Evolutionary conservation across 345 rosid genomes (phyloP).

Genomic region (Populus davidiana): DNA sequence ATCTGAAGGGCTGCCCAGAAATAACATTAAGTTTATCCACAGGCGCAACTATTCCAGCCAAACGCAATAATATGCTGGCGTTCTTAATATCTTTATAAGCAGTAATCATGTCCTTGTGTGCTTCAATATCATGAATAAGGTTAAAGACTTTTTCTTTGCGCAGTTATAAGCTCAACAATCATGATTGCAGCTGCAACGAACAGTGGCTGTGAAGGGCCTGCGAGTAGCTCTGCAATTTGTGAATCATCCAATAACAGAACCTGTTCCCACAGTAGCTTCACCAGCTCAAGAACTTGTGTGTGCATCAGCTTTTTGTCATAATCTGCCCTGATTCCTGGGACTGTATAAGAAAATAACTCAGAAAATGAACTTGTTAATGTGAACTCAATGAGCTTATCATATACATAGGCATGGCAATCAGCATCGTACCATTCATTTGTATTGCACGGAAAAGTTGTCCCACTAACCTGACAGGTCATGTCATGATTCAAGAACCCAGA

Average conservation of each 20-base stretch:
- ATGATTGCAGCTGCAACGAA: conserved; percentile 33
- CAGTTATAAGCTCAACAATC: conserved; percentile 3
- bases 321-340: conserved; percentile 27
- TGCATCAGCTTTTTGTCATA: conserved; percentile 27
- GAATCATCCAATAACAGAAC: conserved; percentile 32
- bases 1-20: conserved; percentile 23
- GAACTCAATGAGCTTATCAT: conserved; percentile 12
- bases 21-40: conserved; percentile 2
- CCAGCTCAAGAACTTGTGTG: conserved; percentile 31
- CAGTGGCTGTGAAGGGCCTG: conserved; percentile 25
- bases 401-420: background rate
- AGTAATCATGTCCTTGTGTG: conserved; percentile 11
- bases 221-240: conserved; percentile 20
- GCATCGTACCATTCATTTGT: background rate
- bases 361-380: background rate
- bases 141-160: conserved; percentile 21
- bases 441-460: background rate
- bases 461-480: background rate
- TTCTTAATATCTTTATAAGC: background rate
- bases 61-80: background rate
- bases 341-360: conserved; percentile 19
- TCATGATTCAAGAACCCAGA: background rate
- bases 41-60: conserved; percentile 1
- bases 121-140: conserved; percentile 19
- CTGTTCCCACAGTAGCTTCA: conserved; percentile 32